phyloP scores from a whole-genome alignment of 1,284 basidiomycete species.

The Cystobasidium pallidum region DNA sequence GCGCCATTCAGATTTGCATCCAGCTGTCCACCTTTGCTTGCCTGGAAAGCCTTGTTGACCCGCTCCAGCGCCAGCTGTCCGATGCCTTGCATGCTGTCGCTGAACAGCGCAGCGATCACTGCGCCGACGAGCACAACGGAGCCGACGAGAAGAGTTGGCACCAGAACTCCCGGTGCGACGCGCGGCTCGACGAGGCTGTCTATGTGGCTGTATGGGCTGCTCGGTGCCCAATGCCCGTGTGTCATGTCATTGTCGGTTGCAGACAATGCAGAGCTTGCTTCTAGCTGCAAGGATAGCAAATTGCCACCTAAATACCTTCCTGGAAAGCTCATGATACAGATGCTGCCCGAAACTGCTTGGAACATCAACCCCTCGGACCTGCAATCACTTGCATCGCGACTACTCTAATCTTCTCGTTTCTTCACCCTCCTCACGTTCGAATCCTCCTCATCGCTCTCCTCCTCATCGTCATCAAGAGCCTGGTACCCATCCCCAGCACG shows the following conservation, averaged over 20 bases:
- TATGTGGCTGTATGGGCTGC: slow-evolving; percentile 7
- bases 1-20: not conserved
- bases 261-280: not conserved
- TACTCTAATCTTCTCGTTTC: slow-evolving; percentile 11
- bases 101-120: not conserved
- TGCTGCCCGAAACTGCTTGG: not conserved
- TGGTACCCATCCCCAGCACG: slow-evolving; percentile 11
- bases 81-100: slow-evolving; percentile 38
- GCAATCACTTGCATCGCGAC: too few relatives aligned
- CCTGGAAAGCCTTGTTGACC: slow-evolving; percentile 2
- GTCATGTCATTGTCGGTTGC: slow-evolving; percentile 17
- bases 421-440: not conserved
- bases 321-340: not conserved
- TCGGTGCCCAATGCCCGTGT: slow-evolving; percentile 3
- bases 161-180: not conserved
- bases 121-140: not conserved
- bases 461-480: slow-evolving; percentile 41
- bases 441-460: slow-evolving; percentile 27
- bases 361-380: too few relatives aligned
- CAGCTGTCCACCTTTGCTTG: not conserved
- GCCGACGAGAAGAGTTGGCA: slow-evolving; percentile 12
- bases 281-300: too few relatives aligned
- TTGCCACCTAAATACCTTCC: not conserved
- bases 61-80: slow-evolving; percentile 26
- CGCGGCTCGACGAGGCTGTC: slow-evolving; percentile 4